Evolutionary conservation across 2,329 filamentous ascomycete genomes (phyloP).

Genomic region (Penicillium sp.): DNA sequence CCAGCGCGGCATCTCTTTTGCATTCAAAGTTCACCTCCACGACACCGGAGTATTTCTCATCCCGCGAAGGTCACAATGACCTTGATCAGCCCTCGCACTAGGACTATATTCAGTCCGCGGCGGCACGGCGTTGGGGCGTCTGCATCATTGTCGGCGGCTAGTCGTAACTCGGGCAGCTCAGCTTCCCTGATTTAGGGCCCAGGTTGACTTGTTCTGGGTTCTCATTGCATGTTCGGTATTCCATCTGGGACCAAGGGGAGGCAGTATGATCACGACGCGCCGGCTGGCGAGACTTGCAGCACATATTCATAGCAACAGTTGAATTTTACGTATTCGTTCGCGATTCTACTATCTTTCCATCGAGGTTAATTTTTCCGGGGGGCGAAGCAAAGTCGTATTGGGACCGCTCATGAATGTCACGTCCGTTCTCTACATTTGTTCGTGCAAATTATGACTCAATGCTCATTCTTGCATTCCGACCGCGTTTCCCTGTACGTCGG

Average conservation of each 20-base stretch:
- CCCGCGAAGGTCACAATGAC: too few relatives aligned
- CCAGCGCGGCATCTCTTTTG: constrained; percentile 21
- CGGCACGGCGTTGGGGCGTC: constrained; percentile 10
- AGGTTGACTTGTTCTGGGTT: constrained; percentile 1
- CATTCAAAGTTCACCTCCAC: too few relatives aligned
- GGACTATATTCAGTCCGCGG: constrained; percentile 3
- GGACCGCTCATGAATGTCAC: too few relatives aligned
- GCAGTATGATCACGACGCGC: constrained; percentile 18
- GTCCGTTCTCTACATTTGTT: too few relatives aligned
- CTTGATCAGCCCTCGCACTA: constrained; percentile 8
- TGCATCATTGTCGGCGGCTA: constrained; percentile 12
- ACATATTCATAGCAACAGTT: constrained; percentile 22
- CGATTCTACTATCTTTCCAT: too few relatives aligned
- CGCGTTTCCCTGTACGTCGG: too few relatives aligned
- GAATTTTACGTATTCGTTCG: constrained; percentile 7
- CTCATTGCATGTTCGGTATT: background rate
- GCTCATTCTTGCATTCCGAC: too few relatives aligned
- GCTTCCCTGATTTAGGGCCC: constrained; percentile 4
- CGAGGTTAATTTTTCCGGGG: too few relatives aligned
- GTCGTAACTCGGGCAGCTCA: constrained; percentile 18
- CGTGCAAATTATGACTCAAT: too few relatives aligned
- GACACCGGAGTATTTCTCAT: too few relatives aligned
- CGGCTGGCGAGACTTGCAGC: constrained; percentile 13
- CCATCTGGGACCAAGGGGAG: constrained; percentile 4
- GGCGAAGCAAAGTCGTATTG: too few relatives aligned